Evolutionary conservation across 192 early-diverging fungal species (phyloP), one percentile per base, ranked within the genome.

Genomic region (Backusella mclennaniae): DNA sequence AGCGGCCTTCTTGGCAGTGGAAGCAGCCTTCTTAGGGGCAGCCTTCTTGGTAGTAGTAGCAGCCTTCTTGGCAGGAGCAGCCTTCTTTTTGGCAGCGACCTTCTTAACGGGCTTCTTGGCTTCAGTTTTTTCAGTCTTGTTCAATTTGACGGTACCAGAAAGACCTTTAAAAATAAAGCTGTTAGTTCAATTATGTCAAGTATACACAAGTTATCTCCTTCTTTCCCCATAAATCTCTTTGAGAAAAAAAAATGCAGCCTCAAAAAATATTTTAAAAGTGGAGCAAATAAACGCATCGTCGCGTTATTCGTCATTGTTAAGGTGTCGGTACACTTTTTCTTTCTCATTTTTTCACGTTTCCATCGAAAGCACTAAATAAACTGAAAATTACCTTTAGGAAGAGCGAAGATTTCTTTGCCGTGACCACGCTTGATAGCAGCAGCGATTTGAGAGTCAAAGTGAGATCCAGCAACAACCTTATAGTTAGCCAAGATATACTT

Each of bases 401-500:
- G 88, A 67, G 83, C 72, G 71, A 94, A 90, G 19, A 86, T 81
- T 15, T 90, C 89, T 44, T 83, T 80, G 52, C 89, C 87, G 66
- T 56, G 49, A 67, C 77, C 92, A 53, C 86, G 87, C 83, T 89
- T 89, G 76, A 94, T 85, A 73, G 91, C 92, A 71, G 80, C 79
- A 80, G 85, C 89, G 74, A 93, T 85, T 68, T 87, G 82, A 35
- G 74, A 67, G 77, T 91, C 91, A 67, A 84, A 85, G 63, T 83
- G 87, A 38, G 87, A 85, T 53, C 83, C 81, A 39, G 71, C 56
- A 35, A 67, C 71, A 35, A 81, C 56, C 81, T 90, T 85, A 82
- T 87, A 92, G 89, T 93, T 94, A 66, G 89, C 84, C 71, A 84
- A 71, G 76, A 94, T 93, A 79, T 92, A 94, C 84, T 94, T 94